Percentiles rank a stretch among this genome's conserved stretches.
Evolutionary conservation across 257 asterid species (phyloP).

Genomic region (Forsythia suspensa): DNA sequence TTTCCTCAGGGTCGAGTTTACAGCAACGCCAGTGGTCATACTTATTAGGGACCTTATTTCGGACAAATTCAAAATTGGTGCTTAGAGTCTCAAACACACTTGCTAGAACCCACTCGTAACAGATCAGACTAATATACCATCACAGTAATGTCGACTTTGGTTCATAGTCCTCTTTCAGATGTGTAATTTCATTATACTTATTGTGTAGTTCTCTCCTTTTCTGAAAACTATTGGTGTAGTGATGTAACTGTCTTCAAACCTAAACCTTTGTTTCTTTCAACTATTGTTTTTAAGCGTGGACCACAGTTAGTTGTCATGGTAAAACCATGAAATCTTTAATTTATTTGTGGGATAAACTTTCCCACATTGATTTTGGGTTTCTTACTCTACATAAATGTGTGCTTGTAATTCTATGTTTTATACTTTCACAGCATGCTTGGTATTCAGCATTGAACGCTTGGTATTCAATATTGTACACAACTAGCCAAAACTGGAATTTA

Average conservation of each 20-base stretch:
- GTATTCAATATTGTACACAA: too few species aligned
- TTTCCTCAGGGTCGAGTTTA: conserved; percentile 21
- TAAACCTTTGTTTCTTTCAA: background rate
- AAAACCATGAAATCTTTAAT: too few species aligned
- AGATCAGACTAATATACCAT: background rate
- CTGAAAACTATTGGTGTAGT: background rate
- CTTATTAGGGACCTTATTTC: background rate
- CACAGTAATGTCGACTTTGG: background rate
- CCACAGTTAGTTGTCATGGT: too few species aligned
- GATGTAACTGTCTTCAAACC: background rate
- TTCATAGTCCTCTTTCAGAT: background rate
- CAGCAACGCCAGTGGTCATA: conserved; percentile 8
- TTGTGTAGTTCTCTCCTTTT: background rate
- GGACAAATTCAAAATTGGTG: background rate
- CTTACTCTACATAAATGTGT: background rate
- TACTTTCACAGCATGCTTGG: background rate
- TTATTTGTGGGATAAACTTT: background rate
- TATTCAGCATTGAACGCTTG: background rate
- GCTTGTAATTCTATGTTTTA: background rate
- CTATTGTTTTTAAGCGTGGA: background rate
- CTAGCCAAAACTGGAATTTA: background rate
- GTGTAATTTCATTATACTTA: background rate
- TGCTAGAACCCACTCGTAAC: background rate
- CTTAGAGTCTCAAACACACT: background rate
- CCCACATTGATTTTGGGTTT: background rate